Evolutionary conservation across 768 basidiomycete genomes (phyloP), one percentile per base, ranked within the genome.

Genomic region (Lentinula edodes): DNA sequence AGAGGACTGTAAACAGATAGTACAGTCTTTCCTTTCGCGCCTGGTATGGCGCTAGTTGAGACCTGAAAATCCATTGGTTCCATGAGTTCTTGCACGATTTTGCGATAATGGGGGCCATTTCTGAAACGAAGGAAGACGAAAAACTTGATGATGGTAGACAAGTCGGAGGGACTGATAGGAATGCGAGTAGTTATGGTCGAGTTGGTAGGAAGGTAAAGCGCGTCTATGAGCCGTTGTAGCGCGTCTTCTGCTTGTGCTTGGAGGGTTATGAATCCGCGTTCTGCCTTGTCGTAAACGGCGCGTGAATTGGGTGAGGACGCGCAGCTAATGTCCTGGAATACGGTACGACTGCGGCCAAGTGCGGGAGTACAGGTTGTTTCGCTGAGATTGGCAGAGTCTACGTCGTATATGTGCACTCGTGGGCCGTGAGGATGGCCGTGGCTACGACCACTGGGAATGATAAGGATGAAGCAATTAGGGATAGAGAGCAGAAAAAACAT

Each of bases 41-140:
- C 69, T 71, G 34, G 64, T 65, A 39, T 66, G 67, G 39, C 61
- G 53, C 8, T 67, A 64, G 7, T 57, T 62, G 23, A 68, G 46
- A 61, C 67, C 28, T 18, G 65, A 18, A 67, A 65, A 45, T 66
- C 71, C 7, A 69, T 65, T 46, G 66, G 62, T 53, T 69, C 64
- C 4, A 67, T 65, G 1, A 63, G 64, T 7, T 73, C 74, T 23
- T 72, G 63, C 5, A 83, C 69, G 10, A 76, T 76, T 50, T 77
- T 67, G 23, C 68, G 65, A 64, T 84, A 86, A 12, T 75, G 75
- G 8, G 72, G 69, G 64, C 82, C 79, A 62, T 86, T 86, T 13
- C 85, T 74, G 63, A 83, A 86, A n/a, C 84, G 78, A 0, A 86
- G 70, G 63, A 86, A 85, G 10, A 79, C 72, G 48, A 85, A 76